Evolutionary conservation across 768 basidiomycete genomes (phyloP).

Genomic region (Pisolithus orientalis): DNA sequence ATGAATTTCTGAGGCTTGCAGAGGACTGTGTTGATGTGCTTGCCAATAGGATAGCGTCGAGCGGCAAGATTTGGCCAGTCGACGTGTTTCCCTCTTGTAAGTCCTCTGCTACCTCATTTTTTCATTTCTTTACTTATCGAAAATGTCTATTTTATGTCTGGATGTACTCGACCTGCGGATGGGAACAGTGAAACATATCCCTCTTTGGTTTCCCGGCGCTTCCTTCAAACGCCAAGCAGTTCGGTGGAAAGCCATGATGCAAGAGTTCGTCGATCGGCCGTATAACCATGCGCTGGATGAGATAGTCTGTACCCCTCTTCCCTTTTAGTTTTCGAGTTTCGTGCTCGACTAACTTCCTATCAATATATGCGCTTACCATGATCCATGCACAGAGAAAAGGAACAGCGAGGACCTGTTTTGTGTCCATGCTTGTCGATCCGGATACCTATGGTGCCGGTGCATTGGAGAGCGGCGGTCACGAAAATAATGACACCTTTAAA

Average conservation of each 20-base stretch:
- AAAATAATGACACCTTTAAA: background rate
- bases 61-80: conserved; percentile 38
- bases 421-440: conserved; percentile 51
- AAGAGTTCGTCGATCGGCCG: conserved; percentile 58
- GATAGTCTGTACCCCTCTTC: conserved; percentile 39
- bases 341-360: conserved; percentile 15
- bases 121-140: background rate
- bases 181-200: conserved; percentile 44
- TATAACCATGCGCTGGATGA: conserved; percentile 52
- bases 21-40: conserved; percentile 37
- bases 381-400: conserved; percentile 27
- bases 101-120: conserved; percentile 5
- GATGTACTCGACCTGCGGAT: background rate
- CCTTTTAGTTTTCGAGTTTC: conserved; percentile 31
- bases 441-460: conserved; percentile 11
- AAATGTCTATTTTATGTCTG: background rate
- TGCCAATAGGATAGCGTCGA: conserved; percentile 38
- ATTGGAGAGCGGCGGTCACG: conserved; percentile 21
- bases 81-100: conserved; percentile 32
- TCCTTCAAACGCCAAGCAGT: conserved; percentile 57
- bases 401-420: conserved; percentile 34
- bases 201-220: conserved; percentile 62
- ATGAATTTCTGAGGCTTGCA: conserved; percentile 36
- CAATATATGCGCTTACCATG: background rate
- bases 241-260: conserved; percentile 57